phyloP scores from a whole-genome alignment of 2,329 filamentous ascomycete species.

The Chaetomium sp. region DNA sequence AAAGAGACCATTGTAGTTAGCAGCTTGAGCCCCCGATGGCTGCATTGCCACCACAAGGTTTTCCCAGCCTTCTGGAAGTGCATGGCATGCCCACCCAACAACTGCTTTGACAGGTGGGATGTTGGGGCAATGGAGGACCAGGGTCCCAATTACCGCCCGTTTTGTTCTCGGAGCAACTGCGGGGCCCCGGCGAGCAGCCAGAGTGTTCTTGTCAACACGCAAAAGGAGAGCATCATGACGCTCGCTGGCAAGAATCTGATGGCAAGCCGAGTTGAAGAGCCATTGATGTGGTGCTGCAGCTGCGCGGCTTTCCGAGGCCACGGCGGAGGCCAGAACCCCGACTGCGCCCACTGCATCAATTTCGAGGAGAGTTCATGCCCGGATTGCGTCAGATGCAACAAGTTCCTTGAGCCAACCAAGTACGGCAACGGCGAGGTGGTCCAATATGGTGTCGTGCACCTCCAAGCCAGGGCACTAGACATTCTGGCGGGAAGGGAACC shows the following conservation, averaged over 20 bases:
- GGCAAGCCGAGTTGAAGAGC: not conserved
- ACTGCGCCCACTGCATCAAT: slow-evolving; percentile 1
- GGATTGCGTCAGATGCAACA: slow-evolving; percentile 12
- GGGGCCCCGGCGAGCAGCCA: not conserved
- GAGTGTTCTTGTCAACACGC: slow-evolving; percentile 1
- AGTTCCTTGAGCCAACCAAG: slow-evolving; percentile 5
- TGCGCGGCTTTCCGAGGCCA: not conserved
- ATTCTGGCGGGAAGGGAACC: not conserved
- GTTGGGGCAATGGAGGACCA: not conserved
- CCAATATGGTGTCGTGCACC: not conserved
- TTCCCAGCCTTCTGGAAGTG: slow-evolving; percentile 13
- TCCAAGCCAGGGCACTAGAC: not conserved
- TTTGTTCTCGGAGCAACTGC: not conserved
- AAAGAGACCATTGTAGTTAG: not conserved
- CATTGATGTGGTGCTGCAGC: slow-evolving; percentile 15
- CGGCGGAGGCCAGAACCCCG: not conserved
- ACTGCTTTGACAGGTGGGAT: not conserved
- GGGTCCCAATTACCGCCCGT: not conserved
- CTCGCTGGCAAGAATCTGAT: slow-evolving; percentile 4
- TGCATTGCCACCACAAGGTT: slow-evolving; percentile 8
- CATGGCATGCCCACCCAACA: not conserved
- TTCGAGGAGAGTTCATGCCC: not conserved
- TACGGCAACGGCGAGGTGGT: slow-evolving; percentile 12
- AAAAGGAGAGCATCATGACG: slow-evolving; percentile 11
- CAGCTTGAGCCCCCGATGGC: not conserved